Conservation (phyloP, 441 rosid genomes). For the Jatropha multifida region DNA sequence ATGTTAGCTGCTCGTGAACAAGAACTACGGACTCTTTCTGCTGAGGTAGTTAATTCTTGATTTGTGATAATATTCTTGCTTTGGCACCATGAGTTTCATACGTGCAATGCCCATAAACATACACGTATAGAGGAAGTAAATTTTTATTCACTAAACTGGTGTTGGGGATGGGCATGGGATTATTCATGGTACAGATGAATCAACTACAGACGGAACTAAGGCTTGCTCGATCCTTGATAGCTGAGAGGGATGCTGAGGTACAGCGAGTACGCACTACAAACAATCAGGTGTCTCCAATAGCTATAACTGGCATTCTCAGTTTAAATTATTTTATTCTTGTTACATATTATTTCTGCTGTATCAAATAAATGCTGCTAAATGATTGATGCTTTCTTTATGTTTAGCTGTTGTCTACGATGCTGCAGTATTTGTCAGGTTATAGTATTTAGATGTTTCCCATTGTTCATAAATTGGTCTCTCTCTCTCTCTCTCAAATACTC, state of each 20-base stretch:
- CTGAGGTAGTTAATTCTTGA: conserved; percentile 60
- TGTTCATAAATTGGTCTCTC: background rate
- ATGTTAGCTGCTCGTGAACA: conserved; percentile 95
- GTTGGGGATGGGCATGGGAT: background rate
- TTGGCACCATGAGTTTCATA: background rate
- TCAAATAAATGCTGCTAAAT: background rate
- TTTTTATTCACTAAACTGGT: background rate
- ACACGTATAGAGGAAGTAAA: background rate
- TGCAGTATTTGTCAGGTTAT: background rate
- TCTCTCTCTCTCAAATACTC: background rate
- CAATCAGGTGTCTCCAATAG: conserved; percentile 55
- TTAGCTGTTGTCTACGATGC: no score
- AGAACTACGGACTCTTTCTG: conserved; percentile 85
- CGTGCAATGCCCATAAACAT: background rate
- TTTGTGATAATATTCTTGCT: conserved; percentile 13
- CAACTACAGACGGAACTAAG: conserved; percentile 90
- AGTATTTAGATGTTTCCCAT: background rate
- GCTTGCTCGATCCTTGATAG: conserved; percentile 86
- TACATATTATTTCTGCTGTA: background rate
- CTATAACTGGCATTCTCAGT: background rate
- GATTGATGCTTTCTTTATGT: background rate
- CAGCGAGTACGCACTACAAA: conserved; percentile 74
- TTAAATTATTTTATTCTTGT: background rate
- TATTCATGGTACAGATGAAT: conserved; percentile 61
- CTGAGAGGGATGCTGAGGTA: conserved; percentile 86